Conservation (phyloP, 2,329 filamentous ascomycete species). For the Hypoxylon sp. region DNA sequence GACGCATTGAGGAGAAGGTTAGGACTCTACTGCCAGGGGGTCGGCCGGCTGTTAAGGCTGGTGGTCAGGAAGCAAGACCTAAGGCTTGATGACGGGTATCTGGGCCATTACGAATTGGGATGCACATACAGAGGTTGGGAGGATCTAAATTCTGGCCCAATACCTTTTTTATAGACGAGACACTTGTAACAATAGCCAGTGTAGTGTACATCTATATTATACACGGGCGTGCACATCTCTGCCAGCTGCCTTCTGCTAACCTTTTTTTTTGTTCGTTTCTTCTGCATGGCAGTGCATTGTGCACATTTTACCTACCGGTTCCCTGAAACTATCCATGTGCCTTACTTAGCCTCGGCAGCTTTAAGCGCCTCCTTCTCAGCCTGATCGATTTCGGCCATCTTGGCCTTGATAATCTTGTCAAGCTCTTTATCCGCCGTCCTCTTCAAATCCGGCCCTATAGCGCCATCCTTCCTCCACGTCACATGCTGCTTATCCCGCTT, state of each 20-base stretch:
- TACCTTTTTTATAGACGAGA: slow-evolving; percentile 39
- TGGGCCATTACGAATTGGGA: slow-evolving; percentile 4
- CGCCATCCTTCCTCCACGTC: slow-evolving; percentile 63
- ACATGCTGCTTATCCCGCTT: slow-evolving; percentile 65
- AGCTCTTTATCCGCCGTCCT: slow-evolving; percentile 62
- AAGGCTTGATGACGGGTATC: slow-evolving; percentile 34
- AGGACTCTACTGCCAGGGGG: slow-evolving; percentile 44
- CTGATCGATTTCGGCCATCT: slow-evolving; percentile 65
- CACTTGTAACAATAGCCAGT: slow-evolving; percentile 45
- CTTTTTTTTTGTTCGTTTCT: neutral
- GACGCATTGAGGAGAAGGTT: slow-evolving; percentile 51
- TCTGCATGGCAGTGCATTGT: neutral
- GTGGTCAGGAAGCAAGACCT: slow-evolving; percentile 12
- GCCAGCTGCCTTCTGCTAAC: neutral
- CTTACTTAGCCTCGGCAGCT: slow-evolving; percentile 53
- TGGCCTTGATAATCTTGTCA: slow-evolving; percentile 60
- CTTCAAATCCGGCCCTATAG: slow-evolving; percentile 62
- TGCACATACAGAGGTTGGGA: neutral
- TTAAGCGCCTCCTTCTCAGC: slow-evolving; percentile 65
- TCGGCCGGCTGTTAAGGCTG: neutral
- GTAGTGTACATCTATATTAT: slow-evolving; percentile 47
- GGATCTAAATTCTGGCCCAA: slow-evolving; percentile 24
- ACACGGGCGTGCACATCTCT: slow-evolving; percentile 29
- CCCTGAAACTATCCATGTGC: neutral
- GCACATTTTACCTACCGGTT: neutral